Percentiles rank a stretch among this genome's conserved stretches.
Evolutionary conservation across 2,329 filamentous ascomycete genomes (phyloP).

Genomic region (Myriosclerotinia curreyana): DNA sequence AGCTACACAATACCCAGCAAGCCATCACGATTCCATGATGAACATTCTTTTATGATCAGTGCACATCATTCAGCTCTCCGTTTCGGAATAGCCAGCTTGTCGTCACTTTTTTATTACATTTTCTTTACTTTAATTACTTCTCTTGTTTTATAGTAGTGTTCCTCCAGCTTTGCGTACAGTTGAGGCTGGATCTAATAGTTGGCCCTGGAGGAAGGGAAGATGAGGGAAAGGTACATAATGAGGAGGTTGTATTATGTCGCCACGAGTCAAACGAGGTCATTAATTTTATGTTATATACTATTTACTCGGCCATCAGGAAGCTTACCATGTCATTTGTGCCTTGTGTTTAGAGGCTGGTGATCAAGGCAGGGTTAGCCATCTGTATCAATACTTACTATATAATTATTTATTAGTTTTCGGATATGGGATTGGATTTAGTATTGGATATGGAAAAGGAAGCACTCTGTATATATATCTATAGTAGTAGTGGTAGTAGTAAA

Average conservation of each 20-base stretch:
- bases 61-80: not conserved
- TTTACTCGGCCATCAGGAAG: not conserved
- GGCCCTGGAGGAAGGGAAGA: not conserved
- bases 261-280: constrained; percentile 16
- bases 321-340: too few relatives aligned
- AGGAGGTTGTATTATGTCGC: constrained; percentile 16
- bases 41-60: not conserved
- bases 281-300: constrained; percentile 19
- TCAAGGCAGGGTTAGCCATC: not conserved
- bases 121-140: not conserved
- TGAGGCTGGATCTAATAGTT: constrained; percentile 9
- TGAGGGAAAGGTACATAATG: constrained; percentile 11
- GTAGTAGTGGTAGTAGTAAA: not conserved
- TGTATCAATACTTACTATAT: constrained; percentile 6
- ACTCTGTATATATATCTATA: not conserved
- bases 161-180: constrained; percentile 3
- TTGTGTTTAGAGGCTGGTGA: not conserved
- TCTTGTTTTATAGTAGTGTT: constrained; percentile 6
- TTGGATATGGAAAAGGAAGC: not conserved
- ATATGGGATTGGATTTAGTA: not conserved
- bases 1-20: not conserved
- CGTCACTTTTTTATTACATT: not conserved
- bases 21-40: not conserved
- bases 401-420: constrained; percentile 7
- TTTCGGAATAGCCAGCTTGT: not conserved